These are phyloP conservation scores for Penicillium cosmopolitanum DNA, from an alignment of 495 filamentous ascomycete genomes.

Conservation along the genomic window DNA sequence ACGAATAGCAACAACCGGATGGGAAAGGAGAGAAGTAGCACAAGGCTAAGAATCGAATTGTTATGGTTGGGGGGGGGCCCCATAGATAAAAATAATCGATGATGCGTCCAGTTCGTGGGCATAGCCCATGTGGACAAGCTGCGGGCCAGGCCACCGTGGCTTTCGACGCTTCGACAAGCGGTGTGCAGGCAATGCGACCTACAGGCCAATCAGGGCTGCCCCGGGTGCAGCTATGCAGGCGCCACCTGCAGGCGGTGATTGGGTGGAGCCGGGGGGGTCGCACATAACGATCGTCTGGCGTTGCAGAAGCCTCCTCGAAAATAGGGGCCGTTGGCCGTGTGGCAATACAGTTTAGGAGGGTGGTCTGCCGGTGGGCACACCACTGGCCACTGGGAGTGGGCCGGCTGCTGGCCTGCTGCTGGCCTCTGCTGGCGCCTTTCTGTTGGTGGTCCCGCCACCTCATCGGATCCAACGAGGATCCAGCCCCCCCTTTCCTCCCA, in stretches of 20 bases:
- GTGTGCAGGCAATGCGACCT: conserved; percentile 15
- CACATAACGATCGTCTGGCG: conserved; percentile 20
- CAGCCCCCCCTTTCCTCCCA: conserved; percentile 10
- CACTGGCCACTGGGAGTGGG: not conserved
- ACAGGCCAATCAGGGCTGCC: conserved; percentile 16
- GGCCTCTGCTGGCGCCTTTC: not conserved
- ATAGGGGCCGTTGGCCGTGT: conserved; percentile 8
- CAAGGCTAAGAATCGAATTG: conserved; percentile 8
- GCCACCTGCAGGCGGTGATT: conserved; percentile 25
- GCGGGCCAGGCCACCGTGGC: conserved; percentile 16
- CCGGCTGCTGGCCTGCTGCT: not conserved
- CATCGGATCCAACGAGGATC: conserved; percentile 12
- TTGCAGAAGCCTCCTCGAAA: conserved; percentile 6
- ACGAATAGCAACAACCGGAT: conserved; percentile 4
- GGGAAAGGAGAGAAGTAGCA: conserved; percentile 6
- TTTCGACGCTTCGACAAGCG: conserved; percentile 15
- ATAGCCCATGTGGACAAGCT: conserved; percentile 16
- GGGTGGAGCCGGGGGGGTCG: not conserved
- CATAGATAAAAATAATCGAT: conserved; percentile 28
- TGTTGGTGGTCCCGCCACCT: conserved; percentile 15
- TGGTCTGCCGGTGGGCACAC: not conserved
- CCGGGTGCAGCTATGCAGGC: conserved; percentile 17
- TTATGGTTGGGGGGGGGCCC: conserved; percentile 1
- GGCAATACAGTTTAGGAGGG: conserved; percentile 9
- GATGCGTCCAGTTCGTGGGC: conserved; percentile 23